Percentiles rank a stretch among this genome's conserved stretches.
Conservation (phyloP, 768 basidiomycete genomes). For the Tephrocybe rancida region DNA sequence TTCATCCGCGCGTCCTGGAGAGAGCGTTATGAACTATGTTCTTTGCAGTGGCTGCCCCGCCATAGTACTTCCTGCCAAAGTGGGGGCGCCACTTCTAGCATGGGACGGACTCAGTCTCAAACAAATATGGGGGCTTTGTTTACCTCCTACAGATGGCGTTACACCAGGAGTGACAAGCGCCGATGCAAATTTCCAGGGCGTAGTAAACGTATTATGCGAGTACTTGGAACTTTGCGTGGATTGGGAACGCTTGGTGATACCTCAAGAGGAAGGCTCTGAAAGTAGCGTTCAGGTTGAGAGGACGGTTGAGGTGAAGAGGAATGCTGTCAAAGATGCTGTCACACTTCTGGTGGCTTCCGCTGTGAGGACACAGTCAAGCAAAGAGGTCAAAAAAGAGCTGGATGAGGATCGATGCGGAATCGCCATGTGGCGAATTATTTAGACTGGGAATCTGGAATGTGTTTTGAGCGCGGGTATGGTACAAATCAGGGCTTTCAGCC, state of each 20-base stretch:
- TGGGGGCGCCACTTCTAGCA: slow-evolving; percentile 62
- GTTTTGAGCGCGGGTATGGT: no score
- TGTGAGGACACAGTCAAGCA: slow-evolving; percentile 52
- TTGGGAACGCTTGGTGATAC: slow-evolving; percentile 52
- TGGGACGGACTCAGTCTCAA: slow-evolving; percentile 66
- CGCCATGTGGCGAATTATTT: slow-evolving; percentile 70
- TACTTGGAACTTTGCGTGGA: slow-evolving; percentile 64
- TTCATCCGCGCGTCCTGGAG: slow-evolving; percentile 56
- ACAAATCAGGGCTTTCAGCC: no score
- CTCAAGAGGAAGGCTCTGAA: slow-evolving; percentile 4
- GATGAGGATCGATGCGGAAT: slow-evolving; percentile 62
- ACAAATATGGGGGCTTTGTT: slow-evolving; percentile 52
- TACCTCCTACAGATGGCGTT: slow-evolving; percentile 33
- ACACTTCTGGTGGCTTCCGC: slow-evolving; percentile 56
- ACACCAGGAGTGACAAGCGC: slow-evolving; percentile 26
- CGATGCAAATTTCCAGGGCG: slow-evolving; percentile 47
- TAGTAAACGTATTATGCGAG: slow-evolving; percentile 58
- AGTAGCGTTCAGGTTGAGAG: slow-evolving; percentile 7
- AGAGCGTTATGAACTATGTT: slow-evolving; percentile 65
- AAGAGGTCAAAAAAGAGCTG: slow-evolving; percentile 56
- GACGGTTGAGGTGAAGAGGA: slow-evolving; percentile 32
- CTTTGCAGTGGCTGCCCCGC: slow-evolving; percentile 64
- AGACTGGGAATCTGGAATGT: no score
- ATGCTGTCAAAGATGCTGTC: slow-evolving; percentile 49
- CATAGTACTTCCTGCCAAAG: slow-evolving; percentile 58